Base-by-base conservation (phyloP, 2,329 filamentous ascomycete species). In the Cytospora mali region DNA sequence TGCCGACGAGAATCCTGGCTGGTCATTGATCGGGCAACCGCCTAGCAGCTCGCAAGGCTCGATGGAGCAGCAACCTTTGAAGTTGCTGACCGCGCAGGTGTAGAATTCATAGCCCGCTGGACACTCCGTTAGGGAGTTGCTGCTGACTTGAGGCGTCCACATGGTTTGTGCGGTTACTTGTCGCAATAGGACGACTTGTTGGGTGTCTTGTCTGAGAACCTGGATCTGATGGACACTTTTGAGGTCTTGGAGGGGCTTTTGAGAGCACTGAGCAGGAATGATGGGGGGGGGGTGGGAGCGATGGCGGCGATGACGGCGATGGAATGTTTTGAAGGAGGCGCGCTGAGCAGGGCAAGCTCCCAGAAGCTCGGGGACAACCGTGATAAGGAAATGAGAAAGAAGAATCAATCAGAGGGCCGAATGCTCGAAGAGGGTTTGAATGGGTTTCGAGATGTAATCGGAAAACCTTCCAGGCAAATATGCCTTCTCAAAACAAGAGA, bases 61-160 rank as follows among this genome's bases (percentile, higher is more conserved):
- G 16, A 74, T 69, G 16, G 72, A 69, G 68, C 81, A 84, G 67
- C 83, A 84, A 21, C 79, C 81, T 3, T 56, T 62, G 66, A 78
- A 81, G 33, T 66, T 65, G 66, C 71, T 76, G 54, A 57, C 48
- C 16, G 54, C 63, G 66, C 80, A 84, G 27, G 64, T 55, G 66
- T 78, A 82, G 65, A 73, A 80, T 31, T 56, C 33, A 23, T 66
- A 67, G 62, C 71, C 73, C 9, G 62, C 4, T 7, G 70, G 64
- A 54, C 79, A 80, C 54, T 57, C 54, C 14, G 28, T 2, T 13
- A 10, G 13, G 42, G n/a, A 46, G n/a, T 46, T 10, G 3, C 23
- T 10, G 3, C 42, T 21, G 42, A 4, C 1, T 3, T 11, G n/a
- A 46, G 42, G 42, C 42, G 13, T 13, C 42, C 3, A 4, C 42